phyloP scores from a whole-genome alignment of 2,329 filamentous ascomycete species.

The Aspergillus novofumigatus region DNA sequence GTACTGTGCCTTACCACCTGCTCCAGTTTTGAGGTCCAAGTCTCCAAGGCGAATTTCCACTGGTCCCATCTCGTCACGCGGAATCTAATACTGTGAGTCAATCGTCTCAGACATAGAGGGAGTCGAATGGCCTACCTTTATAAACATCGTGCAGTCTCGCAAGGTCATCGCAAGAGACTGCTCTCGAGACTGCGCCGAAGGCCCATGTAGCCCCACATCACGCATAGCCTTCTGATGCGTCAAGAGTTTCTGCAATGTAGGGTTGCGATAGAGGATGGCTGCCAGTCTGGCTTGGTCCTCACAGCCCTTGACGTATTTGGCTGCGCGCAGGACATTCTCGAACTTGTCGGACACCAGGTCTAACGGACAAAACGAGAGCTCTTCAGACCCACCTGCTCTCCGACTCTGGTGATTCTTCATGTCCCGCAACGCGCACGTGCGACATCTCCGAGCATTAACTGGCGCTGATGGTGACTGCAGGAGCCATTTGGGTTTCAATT shows the following conservation, averaged over 20 bases:
- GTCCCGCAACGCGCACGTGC: constrained; percentile 64
- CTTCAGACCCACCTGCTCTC: constrained; percentile 23
- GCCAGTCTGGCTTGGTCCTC: constrained; percentile 36
- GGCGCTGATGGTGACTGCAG: constrained; percentile 71
- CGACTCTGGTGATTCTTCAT: constrained; percentile 42
- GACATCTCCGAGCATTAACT: constrained; percentile 58
- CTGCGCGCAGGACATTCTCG: constrained; percentile 43
- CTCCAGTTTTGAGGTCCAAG: constrained; percentile 69
- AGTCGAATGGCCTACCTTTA: constrained; percentile 48
- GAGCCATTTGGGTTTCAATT: constrained; percentile 86
- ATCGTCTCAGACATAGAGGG: not conserved
- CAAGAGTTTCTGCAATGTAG: constrained; percentile 32
- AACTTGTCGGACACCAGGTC: constrained; percentile 53
- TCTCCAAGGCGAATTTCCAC: constrained; percentile 62
- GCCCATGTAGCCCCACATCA: constrained; percentile 34
- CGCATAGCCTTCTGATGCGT: constrained; percentile 31
- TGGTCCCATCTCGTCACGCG: constrained; percentile 25
- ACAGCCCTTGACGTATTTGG: constrained; percentile 33
- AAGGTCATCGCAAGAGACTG: constrained; percentile 74
- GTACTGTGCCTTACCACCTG: constrained; percentile 60
- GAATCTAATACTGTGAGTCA: constrained; percentile 25
- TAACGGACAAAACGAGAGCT: constrained; percentile 58
- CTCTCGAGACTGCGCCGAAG: constrained; percentile 35
- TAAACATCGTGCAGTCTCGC: constrained; percentile 72
- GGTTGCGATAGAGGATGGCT: constrained; percentile 30